A percentile compares a stretch with the other conserved stretches of the same genome.
Conservation (phyloP, 352 stramenopile genomes). For the Phytophthora pistaciae region DNA sequence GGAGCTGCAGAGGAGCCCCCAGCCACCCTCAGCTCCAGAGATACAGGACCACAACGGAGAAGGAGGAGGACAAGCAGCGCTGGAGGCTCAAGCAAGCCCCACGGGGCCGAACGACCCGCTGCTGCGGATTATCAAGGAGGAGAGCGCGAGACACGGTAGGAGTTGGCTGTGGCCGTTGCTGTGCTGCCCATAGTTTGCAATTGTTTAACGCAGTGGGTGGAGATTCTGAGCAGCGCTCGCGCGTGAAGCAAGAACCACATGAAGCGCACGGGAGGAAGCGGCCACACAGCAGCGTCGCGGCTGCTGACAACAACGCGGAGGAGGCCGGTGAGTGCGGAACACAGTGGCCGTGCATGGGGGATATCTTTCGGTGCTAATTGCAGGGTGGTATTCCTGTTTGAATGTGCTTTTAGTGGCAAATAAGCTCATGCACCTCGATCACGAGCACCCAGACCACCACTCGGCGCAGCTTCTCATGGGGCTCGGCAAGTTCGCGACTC, state of each 20-base stretch:
- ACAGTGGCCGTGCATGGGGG: background rate
- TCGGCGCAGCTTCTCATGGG: conserved; percentile 69
- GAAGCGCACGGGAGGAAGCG: conserved; percentile 23
- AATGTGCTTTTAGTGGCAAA: conserved; percentile 25
- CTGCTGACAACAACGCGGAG: conserved; percentile 26
- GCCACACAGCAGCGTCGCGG: conserved; percentile 34
- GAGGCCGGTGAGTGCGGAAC: conserved; percentile 24
- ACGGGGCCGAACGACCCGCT: conserved; percentile 15
- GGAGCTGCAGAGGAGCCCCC: conserved; percentile 8
- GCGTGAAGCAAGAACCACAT: conserved; percentile 7
- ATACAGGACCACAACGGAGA: conserved; percentile 12
- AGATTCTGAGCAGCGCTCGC: conserved; percentile 40
- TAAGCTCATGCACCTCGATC: conserved; percentile 41
- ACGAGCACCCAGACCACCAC: conserved; percentile 48
- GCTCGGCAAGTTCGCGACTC: conserved; percentile 42
- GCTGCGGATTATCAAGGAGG: conserved; percentile 36
- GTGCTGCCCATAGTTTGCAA: background rate
- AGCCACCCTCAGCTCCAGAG: conserved; percentile 14
- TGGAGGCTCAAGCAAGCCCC: background rate
- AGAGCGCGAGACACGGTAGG: conserved; percentile 30
- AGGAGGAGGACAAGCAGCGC: conserved; percentile 1
- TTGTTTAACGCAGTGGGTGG: conserved; percentile 29
- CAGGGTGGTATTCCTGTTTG: background rate
- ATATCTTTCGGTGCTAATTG: conserved; percentile 12
- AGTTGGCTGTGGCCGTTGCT: background rate